Evolutionary conservation across 768 basidiomycete species (phyloP).

Genomic region (Naganishia kalamii): DNA sequence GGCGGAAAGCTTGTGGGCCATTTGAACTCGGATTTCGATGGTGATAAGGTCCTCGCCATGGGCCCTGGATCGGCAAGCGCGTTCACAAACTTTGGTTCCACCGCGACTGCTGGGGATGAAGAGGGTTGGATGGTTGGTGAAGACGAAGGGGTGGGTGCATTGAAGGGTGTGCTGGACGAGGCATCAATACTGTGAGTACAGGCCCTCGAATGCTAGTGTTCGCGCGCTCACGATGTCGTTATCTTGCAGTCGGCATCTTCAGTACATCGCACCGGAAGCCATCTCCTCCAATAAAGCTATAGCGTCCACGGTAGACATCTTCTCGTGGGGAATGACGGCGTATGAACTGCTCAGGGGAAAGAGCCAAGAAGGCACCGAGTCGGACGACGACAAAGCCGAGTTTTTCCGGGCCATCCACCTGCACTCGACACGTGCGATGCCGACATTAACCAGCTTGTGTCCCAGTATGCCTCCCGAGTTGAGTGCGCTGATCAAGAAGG

Average conservation of each 20-base stretch:
- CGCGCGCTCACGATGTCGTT: not conserved
- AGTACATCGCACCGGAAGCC: slow-evolving; percentile 34
- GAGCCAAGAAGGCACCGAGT: slow-evolving; percentile 25
- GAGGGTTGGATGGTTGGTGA: not conserved
- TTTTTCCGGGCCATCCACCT: slow-evolving; percentile 34
- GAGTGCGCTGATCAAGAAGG: slow-evolving; percentile 34
- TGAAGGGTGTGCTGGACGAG: not conserved
- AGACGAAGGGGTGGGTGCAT: not conserved
- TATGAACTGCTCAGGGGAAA: slow-evolving; percentile 34
- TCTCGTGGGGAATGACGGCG: slow-evolving; percentile 34
- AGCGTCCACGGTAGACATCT: slow-evolving; percentile 30
- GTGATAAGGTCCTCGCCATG: slow-evolving; percentile 1
- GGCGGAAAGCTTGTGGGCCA: slow-evolving; percentile 3
- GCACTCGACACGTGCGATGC: slow-evolving; percentile 24
- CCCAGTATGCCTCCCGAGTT: slow-evolving; percentile 26
- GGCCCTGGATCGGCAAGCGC: not conserved
- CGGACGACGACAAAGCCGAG: slow-evolving; percentile 19
- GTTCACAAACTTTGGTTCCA: not conserved
- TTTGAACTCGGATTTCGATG: slow-evolving; percentile 9
- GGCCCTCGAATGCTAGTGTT: too few relatives aligned
- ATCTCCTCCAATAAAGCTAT: slow-evolving; percentile 15
- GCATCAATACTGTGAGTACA: not conserved
- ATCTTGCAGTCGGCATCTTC: slow-evolving; percentile 17
- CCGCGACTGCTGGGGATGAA: not conserved
- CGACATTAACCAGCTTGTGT: slow-evolving; percentile 16